Percentiles rank a stretch among this genome's conserved stretches.
phyloP scores from a whole-genome alignment of 1,139 yeast genomes.

The Scheffersomyces parashehatae region DNA sequence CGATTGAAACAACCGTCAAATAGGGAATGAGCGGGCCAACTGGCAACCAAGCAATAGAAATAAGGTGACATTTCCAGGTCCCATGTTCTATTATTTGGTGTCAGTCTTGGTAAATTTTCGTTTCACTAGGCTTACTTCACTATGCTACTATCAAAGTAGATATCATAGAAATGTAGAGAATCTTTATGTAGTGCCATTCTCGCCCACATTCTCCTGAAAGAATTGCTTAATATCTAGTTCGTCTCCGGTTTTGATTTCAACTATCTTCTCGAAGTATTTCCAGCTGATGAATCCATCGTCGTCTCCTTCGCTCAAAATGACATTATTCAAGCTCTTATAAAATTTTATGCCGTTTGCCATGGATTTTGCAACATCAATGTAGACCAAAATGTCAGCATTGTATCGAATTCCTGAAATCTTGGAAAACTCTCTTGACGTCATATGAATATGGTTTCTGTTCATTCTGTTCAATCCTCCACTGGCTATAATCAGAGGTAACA shows the following conservation, averaged over 20 bases:
- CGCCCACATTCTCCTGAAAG: neutral
- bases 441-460: slow-evolving; percentile 83
- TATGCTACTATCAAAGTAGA: neutral
- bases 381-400: slow-evolving; percentile 61
- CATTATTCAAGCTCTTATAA: slow-evolving; percentile 70
- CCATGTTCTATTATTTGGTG: neutral
- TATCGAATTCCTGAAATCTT: slow-evolving; percentile 71
- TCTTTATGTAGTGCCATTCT: neutral
- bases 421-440: slow-evolving; percentile 39
- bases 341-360: slow-evolving; percentile 52
- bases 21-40: no score
- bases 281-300: slow-evolving; percentile 50
- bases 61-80: neutral
- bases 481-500: slow-evolving; percentile 48
- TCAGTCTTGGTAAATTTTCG: neutral
- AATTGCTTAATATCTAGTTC: slow-evolving; percentile 9
- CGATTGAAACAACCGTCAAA: no score
- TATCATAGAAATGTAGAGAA: no score
- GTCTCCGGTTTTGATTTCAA: slow-evolving; percentile 19
- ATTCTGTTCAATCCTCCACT: slow-evolving; percentile 64
- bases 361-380: slow-evolving; percentile 53
- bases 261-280: slow-evolving; percentile 43
- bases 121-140: neutral
- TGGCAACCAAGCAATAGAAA: neutral
- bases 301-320: slow-evolving; percentile 68